Conservation (phyloP, 202 grass and related monocot species). For the Schoenoplectus triqueter region DNA sequence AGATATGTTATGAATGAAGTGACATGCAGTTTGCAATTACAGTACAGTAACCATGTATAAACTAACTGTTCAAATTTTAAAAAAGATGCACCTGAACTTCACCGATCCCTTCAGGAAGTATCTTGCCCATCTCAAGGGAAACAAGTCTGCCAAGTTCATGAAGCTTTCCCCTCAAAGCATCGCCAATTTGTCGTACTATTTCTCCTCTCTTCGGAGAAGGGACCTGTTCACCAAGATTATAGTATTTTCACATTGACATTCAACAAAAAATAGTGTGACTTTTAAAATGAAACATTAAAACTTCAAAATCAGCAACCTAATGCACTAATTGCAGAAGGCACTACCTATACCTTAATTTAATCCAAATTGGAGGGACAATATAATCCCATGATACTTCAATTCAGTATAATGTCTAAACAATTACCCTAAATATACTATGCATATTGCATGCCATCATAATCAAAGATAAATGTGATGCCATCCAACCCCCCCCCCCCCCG, state of each 20-base stretch:
- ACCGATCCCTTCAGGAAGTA: constrained; percentile 97
- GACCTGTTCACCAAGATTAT: constrained; percentile 48
- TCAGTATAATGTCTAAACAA: neutral
- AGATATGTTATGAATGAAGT: neutral
- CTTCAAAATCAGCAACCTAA: neutral
- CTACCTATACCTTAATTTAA: neutral
- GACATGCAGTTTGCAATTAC: constrained; percentile 68
- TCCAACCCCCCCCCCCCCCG: neutral
- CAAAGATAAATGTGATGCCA: constrained; percentile 12
- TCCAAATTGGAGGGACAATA: neutral
- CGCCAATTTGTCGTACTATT: constrained; percentile 97
- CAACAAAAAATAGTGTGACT: constrained; percentile 20
- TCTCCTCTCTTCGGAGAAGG: constrained; percentile 94
- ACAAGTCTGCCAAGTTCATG: constrained; percentile 89
- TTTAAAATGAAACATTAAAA: too few species aligned
- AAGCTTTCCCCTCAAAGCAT: constrained; percentile 84
- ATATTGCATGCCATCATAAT: neutral
- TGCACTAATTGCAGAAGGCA: neutral
- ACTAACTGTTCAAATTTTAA: constrained; percentile 57
- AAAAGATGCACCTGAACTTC: constrained; percentile 77
- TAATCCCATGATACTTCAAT: constrained; percentile 10
- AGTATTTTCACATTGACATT: constrained; percentile 10
- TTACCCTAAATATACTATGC: neutral
- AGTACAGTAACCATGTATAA: constrained; percentile 79
- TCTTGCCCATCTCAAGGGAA: constrained; percentile 99